Conservation (phyloP, 1,284 basidiomycete genomes). For the Cerioporus squamosus region DNA sequence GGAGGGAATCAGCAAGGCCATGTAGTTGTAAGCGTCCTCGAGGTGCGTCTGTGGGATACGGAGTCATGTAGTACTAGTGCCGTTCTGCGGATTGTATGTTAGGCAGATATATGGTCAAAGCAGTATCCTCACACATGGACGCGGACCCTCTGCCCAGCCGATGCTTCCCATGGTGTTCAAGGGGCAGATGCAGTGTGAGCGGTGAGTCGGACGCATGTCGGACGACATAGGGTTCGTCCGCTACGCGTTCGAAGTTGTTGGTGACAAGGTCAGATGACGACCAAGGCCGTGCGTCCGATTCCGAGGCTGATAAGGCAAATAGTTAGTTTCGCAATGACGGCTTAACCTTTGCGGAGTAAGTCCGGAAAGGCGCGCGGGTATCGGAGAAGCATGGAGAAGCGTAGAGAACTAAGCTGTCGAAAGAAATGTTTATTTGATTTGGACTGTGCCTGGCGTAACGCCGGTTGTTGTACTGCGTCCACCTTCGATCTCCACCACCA, state of each 20-base stretch:
- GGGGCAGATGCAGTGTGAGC: conserved; percentile 3
- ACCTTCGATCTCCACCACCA: conserved; percentile 23
- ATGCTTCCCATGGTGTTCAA: neutral
- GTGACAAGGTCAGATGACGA: conserved; percentile 13
- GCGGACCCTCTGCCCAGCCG: neutral
- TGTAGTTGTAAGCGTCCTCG: conserved; percentile 37
- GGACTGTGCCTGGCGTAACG: conserved; percentile 6
- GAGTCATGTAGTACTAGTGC: neutral
- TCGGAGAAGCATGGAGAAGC: too few species aligned
- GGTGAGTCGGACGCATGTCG: conserved; percentile 9
- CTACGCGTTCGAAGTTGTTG: conserved; percentile 10
- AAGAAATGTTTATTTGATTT: neutral
- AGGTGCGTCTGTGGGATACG: neutral
- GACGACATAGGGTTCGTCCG: conserved; percentile 5
- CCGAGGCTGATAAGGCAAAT: neutral
- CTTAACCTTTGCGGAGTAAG: neutral
- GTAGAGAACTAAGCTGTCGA: neutral
- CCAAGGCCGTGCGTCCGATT: conserved; percentile 11
- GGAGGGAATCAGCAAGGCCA: conserved; percentile 48
- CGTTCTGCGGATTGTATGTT: neutral
- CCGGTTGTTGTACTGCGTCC: conserved; percentile 4
- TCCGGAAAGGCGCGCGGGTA: neutral
- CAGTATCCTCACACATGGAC: neutral
- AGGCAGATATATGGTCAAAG: neutral
- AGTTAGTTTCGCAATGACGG: conserved; percentile 2